Conservation (phyloP, 805 yeast genomes). For the Wickerhamomyces strasburgensis region DNA sequence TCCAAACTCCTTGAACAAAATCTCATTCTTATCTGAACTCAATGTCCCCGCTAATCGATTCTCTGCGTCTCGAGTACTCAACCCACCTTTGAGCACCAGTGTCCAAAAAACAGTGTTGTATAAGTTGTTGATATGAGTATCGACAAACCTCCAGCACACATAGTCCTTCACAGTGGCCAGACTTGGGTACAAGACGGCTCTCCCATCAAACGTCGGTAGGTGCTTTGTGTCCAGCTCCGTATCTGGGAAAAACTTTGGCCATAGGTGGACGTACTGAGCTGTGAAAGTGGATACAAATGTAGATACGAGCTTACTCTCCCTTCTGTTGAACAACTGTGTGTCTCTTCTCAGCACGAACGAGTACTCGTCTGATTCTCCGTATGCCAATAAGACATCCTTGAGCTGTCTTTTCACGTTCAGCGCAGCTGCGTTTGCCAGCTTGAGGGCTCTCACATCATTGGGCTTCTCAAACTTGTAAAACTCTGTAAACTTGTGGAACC, state of each 20-base stretch:
- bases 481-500: conserved; percentile 81
- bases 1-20: conserved; percentile 69
- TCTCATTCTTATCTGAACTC: conserved; percentile 83
- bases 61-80: conserved; percentile 80
- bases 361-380: conserved; percentile 95
- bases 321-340: conserved; percentile 71
- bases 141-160: conserved; percentile 92
- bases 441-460: conserved; percentile 73
- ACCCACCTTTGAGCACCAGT: conserved; percentile 61
- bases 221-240: conserved; percentile 42
- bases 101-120: conserved; percentile 94
- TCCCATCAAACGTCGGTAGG: conserved; percentile 85
- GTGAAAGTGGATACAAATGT: conserved; percentile 81
- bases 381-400: conserved; percentile 74
- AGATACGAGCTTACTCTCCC: conserved; percentile 74
- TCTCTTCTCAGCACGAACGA: conserved; percentile 66
- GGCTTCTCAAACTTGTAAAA: conserved; percentile 79
- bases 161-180: conserved; percentile 63
- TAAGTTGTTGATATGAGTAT: conserved; percentile 90
- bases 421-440: conserved; percentile 82
- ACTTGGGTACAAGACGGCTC: conserved; percentile 84
- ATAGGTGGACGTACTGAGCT: conserved; percentile 63
- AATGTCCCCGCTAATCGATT: conserved; percentile 69
- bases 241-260: conserved; percentile 54
- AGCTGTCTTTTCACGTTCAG: conserved; percentile 53